A percentile compares a stretch with the other conserved stretches of the same genome.
phyloP scores from a whole-genome alignment of 2,329 filamentous ascomycete genomes.

The Colletotrichum gigasporum region DNA sequence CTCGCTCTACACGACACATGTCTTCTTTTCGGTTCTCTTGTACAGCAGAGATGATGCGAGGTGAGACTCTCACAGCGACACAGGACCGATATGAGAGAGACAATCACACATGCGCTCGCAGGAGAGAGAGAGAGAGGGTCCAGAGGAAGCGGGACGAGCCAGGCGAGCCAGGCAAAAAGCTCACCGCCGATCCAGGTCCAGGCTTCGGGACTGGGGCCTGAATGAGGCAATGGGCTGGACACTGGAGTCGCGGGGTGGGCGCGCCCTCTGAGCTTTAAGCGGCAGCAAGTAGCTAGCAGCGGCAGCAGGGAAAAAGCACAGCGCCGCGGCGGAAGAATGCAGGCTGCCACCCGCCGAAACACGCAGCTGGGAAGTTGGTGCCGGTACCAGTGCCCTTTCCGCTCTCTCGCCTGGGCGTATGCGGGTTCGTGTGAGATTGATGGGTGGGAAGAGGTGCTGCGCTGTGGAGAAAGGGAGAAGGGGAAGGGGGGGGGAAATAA shows the following conservation, averaged over 20 bases:
- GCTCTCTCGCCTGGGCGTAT: constrained; percentile 18
- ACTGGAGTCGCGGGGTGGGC: constrained; percentile 10
- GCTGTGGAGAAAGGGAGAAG: background rate
- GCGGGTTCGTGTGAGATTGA: constrained; percentile 11
- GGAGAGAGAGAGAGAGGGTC: background rate
- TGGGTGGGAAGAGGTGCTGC: background rate
- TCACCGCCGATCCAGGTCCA: constrained; percentile 28
- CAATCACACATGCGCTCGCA: no score
- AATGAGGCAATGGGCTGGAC: constrained; percentile 24
- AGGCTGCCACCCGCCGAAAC: constrained; percentile 24
- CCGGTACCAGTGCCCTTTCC: constrained; percentile 3
- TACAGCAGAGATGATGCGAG: background rate
- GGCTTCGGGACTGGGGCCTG: constrained; percentile 20
- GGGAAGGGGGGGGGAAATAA: background rate
- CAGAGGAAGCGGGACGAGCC: background rate
- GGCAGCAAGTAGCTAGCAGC: background rate
- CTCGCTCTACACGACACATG: constrained; percentile 28
- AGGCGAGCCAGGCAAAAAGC: constrained; percentile 13
- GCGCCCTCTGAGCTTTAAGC: constrained; percentile 26
- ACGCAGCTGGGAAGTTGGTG: constrained; percentile 10
- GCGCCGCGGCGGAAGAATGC: constrained; percentile 18
- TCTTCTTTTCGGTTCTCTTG: background rate
- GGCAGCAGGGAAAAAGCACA: background rate
- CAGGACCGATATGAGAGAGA: constrained; percentile 13
- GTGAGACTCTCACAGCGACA: constrained; percentile 20